Conservation (phyloP, 768 basidiomycete genomes). For the Suillus ampliporus region DNA sequence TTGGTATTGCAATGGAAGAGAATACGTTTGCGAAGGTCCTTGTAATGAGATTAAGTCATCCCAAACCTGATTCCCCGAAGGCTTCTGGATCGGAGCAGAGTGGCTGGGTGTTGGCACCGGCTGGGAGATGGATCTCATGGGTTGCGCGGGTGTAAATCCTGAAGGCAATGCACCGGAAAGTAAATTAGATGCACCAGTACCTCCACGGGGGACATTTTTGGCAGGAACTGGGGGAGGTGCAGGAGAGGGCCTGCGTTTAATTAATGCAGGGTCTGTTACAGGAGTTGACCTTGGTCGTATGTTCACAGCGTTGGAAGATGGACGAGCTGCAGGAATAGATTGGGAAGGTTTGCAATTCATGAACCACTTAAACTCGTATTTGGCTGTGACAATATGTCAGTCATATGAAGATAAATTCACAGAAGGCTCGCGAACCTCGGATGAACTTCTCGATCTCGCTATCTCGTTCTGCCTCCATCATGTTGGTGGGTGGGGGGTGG, state of each 20-base stretch:
- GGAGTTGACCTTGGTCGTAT: conserved; percentile 23
- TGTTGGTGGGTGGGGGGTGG: conserved; percentile 82
- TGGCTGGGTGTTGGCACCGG: conserved; percentile 28
- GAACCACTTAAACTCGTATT: conserved; percentile 81
- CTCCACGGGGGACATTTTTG: conserved; percentile 27
- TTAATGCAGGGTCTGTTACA: conserved; percentile 13
- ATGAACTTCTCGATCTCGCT: conserved; percentile 93
- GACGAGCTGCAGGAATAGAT: conserved; percentile 48
- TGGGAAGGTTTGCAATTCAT: conserved; percentile 54
- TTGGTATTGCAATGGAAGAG: conserved; percentile 53
- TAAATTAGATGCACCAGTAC: conserved; percentile 17
- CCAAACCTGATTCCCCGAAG: conserved; percentile 54
- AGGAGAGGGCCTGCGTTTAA: conserved; percentile 26
- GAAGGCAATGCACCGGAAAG: conserved; percentile 20
- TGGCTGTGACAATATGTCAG: conserved; percentile 51
- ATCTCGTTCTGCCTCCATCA: conserved; percentile 81
- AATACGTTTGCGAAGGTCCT: conserved; percentile 40
- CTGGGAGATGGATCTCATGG: conserved; percentile 42
- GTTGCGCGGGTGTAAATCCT: conserved; percentile 5
- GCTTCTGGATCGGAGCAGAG: conserved; percentile 23
- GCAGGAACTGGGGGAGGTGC: conserved; percentile 34
- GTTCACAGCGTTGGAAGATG: conserved; percentile 36
- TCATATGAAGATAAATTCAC: not conserved
- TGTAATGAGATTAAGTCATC: conserved; percentile 60
- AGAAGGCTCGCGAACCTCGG: conserved; percentile 56